phyloP scores from a whole-genome alignment of 208 protist species.

The Crithidia mellificae region DNA sequence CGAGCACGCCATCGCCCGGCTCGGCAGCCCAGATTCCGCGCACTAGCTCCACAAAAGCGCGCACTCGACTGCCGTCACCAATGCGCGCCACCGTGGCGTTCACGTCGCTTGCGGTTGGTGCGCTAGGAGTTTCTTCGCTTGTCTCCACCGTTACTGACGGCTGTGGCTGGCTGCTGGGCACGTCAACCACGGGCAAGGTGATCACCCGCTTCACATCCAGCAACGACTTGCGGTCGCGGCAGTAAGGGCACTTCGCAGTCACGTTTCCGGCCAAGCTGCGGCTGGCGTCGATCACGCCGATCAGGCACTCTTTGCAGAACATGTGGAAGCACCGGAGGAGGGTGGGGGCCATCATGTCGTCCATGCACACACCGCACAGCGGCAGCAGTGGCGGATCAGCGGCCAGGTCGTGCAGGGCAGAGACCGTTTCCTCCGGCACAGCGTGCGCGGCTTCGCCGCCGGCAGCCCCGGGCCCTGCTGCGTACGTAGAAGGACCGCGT shows the following conservation, averaged over 20 bases:
- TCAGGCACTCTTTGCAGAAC: constrained; percentile 64
- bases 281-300: constrained; percentile 40
- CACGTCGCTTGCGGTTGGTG: constrained; percentile 11
- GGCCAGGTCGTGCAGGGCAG: constrained; percentile 33
- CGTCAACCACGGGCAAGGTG: background rate
- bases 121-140: background rate
- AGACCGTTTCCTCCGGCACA: constrained; percentile 37
- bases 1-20: constrained; percentile 40
- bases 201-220: constrained; percentile 33
- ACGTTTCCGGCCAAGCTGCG: constrained; percentile 28
- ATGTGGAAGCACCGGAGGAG: constrained; percentile 56
- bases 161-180: background rate
- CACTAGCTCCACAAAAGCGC: constrained; percentile 35
- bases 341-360: constrained; percentile 49
- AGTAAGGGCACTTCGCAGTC: constrained; percentile 46
- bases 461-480: background rate
- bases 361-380: constrained; percentile 51
- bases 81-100: constrained; percentile 24
- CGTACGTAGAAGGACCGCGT: background rate
- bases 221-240: constrained; percentile 39
- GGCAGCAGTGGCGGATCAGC: constrained; percentile 41
- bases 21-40: constrained; percentile 33
- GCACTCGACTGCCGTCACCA: constrained; percentile 41
- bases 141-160: background rate
- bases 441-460: background rate